phyloP scores from a whole-genome alignment of 176 grass and related monocot species.

The barley (Hordeum vulgare) region MorexV3_pseudomolecules_assembly NC_058524.1:626817384-626817883 shows the following conservation, averaged over 20 bases:
- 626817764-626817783: background rate
- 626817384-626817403: background rate
- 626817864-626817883: constrained; percentile 46
- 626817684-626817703: constrained; percentile 59
- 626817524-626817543: background rate
- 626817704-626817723: background rate
- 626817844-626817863: constrained; percentile 38
- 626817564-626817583: no score
- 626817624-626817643: constrained; percentile 31
- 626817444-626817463: constrained; percentile 48
- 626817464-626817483: constrained; percentile 43
- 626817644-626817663: constrained; percentile 46
- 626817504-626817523: background rate
- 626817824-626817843: constrained; percentile 27
- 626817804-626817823: constrained; percentile 42
- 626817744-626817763: background rate
- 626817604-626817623: constrained; percentile 29
- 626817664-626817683: constrained; percentile 38
- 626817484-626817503: constrained; percentile 55
- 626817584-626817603: constrained; percentile 8
- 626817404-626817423: background rate
- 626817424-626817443: background rate
- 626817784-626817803: constrained; percentile 57
- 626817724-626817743: background rate
- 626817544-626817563: background rate